Conservation (phyloP, 257 asterid genomes). For the Fraxinus pennsylvanica region DNA sequence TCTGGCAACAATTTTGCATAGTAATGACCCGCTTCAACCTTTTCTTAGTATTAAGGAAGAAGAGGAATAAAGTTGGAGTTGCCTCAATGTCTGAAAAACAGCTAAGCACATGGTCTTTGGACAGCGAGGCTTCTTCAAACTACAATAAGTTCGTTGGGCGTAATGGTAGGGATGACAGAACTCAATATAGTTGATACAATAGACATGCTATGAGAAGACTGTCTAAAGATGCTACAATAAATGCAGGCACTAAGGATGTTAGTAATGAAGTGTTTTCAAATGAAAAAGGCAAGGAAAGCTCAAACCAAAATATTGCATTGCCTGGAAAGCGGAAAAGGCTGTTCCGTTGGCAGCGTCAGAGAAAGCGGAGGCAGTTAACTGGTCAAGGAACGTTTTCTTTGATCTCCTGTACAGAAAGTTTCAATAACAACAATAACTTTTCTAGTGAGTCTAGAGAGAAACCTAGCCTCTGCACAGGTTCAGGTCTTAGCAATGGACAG, state of each 20-base stretch:
- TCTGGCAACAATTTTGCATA: slow-evolving; percentile 13
- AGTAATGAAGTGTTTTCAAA: slow-evolving; percentile 34
- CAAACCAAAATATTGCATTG: slow-evolving; percentile 27
- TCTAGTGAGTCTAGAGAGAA: slow-evolving; percentile 21
- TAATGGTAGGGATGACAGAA: slow-evolving; percentile 33
- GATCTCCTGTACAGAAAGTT: slow-evolving; percentile 35
- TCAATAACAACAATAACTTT: slow-evolving; percentile 17
- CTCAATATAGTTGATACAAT: slow-evolving; percentile 23
- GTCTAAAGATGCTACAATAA: slow-evolving; percentile 28
- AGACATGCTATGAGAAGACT: slow-evolving; percentile 17
- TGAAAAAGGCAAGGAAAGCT: slow-evolving; percentile 30
- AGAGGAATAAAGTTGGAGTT: slow-evolving; percentile 50
- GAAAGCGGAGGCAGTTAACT: slow-evolving; percentile 48
- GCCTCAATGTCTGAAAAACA: slow-evolving; percentile 35
- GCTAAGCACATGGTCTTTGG: slow-evolving; percentile 27
- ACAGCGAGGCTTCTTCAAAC: slow-evolving; percentile 35
- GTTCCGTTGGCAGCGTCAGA: slow-evolving; percentile 63
- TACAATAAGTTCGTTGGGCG: slow-evolving; percentile 28
- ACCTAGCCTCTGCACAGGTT: slow-evolving; percentile 20
- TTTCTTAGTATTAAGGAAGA: slow-evolving; percentile 49
- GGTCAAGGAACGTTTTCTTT: slow-evolving; percentile 35
- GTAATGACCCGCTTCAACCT: background rate
- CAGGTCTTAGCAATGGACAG: slow-evolving; percentile 26
- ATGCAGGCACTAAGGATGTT: slow-evolving; percentile 40
- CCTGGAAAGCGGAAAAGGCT: slow-evolving; percentile 55